Conservation (phyloP, 129 eudicot species). For the Logfia minima region DNA sequence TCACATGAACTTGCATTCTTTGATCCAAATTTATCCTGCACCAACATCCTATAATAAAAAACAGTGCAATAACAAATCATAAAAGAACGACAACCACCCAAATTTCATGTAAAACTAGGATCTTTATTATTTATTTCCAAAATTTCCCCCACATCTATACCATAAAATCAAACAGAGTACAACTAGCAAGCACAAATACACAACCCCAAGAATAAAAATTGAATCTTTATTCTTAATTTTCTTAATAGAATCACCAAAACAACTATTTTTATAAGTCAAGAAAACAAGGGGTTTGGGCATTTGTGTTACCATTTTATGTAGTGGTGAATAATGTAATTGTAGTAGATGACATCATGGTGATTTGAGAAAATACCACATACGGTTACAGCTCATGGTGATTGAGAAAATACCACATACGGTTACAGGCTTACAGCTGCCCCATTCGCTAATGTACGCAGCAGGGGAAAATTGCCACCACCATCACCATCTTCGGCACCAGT, state of each 20-base stretch:
- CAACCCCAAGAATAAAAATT: too few relatives aligned
- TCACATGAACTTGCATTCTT: constrained; percentile 45
- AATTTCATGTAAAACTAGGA: background rate
- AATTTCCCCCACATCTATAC: constrained; percentile 25
- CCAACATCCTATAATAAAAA: background rate
- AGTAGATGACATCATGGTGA: too few relatives aligned
- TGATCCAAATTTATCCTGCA: constrained; percentile 34
- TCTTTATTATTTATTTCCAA: background rate
- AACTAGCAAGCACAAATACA: too few relatives aligned
- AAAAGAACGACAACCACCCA: background rate
- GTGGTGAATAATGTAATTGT: too few relatives aligned
- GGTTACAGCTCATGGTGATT: too few relatives aligned
- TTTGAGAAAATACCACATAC: too few relatives aligned
- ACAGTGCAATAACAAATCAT: background rate
- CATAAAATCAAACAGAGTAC: background rate
- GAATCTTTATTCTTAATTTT: background rate
- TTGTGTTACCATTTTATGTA: too few relatives aligned
- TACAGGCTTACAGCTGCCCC: too few relatives aligned
- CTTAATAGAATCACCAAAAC: background rate
- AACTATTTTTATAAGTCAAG: background rate
- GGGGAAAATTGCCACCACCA: constrained; percentile 3
- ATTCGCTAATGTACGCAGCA: too few relatives aligned
- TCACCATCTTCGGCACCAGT: background rate
- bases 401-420: too few relatives aligned
- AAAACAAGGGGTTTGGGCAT: background rate